Evolutionary conservation across 129 eudicot species (phyloP), one percentile per base, ranked within the genome.

Genomic region (Saussurea involucrata): DNA sequence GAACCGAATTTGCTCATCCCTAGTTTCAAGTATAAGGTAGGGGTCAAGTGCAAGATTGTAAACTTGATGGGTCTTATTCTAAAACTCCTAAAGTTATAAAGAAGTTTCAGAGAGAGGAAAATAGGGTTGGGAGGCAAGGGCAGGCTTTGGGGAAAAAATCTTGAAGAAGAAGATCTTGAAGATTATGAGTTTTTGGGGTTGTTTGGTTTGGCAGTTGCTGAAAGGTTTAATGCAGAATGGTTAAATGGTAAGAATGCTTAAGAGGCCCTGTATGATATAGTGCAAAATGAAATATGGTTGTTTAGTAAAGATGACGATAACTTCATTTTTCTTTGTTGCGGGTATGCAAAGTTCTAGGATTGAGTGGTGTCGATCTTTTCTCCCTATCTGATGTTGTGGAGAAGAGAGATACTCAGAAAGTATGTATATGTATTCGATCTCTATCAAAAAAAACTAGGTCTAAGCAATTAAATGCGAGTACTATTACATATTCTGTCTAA

Each of bases 311-410:
- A 12, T 68, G 33, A 46, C 27, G 22, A 40, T 73, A 40, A 42
- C 27, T 63, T 33, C 4, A 68, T 78, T 64, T 36, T 36, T 69
- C n/a, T 21, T 57, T 42, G 81, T 69, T 74, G 63, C 77, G 88
- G 96, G 77, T 87, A 34, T 88, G 96, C 89, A 87, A 88, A 80
- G 88, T 86, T 71, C 17, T 90, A 84, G 96, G 96, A 63, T 72
- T 90, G 86, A 76, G 82, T 78, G 90, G 88, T 69, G 87, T 90
- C n/a, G 92, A 90, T 78, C 92, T 90, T 70, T 90, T 90, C 81
- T 85, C 96, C 49, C 92, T 92, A 7, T 88, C 96, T 9, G 96
- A 90, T 88, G 96, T 90, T 71, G 96, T 88, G 66, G 96, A 90
- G 84, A 87, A 86, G 68, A 85, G 78, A 73, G 73, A 86, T 65